These are phyloP conservation scores for Alternaria viburni DNA, from an alignment of 2,329 filamentous ascomycete genomes.

Conservation along the genomic window DNA sequence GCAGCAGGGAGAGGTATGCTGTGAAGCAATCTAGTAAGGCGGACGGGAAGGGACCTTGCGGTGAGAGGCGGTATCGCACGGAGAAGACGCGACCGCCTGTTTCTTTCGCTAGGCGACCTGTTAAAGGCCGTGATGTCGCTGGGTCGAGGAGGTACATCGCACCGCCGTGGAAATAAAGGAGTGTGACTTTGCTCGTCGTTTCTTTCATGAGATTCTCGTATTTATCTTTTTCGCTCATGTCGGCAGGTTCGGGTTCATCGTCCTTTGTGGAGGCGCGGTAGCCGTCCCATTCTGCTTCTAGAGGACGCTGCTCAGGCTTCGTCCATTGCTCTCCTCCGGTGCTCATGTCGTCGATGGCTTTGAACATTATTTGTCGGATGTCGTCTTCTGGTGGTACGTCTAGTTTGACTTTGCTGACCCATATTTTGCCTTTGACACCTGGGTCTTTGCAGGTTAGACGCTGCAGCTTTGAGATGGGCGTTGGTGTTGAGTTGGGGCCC, in stretches of 20 bases:
- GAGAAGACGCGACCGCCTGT: constrained; percentile 73
- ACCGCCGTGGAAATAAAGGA: constrained; percentile 79
- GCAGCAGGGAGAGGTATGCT: constrained; percentile 74
- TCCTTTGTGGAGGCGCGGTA: constrained; percentile 64
- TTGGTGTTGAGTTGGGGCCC: constrained; percentile 30
- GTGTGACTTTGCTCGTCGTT: constrained; percentile 65
- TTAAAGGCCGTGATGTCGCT: constrained; percentile 65
- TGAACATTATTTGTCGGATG: constrained; percentile 61
- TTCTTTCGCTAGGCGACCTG: constrained; percentile 68
- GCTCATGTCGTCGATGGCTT: constrained; percentile 63
- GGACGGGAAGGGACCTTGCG: constrained; percentile 75
- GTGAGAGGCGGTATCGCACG: constrained; percentile 76
- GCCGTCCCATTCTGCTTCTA: constrained; percentile 79
- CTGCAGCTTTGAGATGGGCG: constrained; percentile 58
- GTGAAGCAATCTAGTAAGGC: constrained; percentile 75
- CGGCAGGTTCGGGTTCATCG: constrained; percentile 58
- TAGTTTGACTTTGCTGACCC: constrained; percentile 76
- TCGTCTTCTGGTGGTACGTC: constrained; percentile 63
- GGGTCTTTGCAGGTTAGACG: constrained; percentile 66
- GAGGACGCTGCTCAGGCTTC: constrained; percentile 60
- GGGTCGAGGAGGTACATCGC: constrained; percentile 77
- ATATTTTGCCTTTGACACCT: constrained; percentile 78
- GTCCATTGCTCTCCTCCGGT: constrained; percentile 40
- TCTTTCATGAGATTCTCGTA: constrained; percentile 73
- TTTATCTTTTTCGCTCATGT: constrained; percentile 66